A percentile compares a stretch with the other conserved stretches of the same genome.
Evolutionary conservation across 2,329 filamentous ascomycete genomes (phyloP).

Genomic region (Myotisia sp.): DNA sequence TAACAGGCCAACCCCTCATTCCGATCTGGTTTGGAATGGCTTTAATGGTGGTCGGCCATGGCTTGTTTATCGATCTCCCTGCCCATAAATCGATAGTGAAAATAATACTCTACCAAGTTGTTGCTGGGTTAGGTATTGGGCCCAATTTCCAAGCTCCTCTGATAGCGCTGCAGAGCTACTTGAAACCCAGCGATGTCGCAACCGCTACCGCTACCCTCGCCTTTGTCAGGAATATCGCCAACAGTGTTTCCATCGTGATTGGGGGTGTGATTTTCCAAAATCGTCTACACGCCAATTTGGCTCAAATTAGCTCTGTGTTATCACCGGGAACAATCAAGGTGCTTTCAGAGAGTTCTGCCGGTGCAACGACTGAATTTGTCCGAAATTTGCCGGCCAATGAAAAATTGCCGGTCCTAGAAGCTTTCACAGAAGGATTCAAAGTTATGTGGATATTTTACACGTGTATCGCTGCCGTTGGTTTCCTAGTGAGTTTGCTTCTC

Average conservation of each 20-base stretch:
- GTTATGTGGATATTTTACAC: constrained; percentile 41
- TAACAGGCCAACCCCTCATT: constrained; percentile 50
- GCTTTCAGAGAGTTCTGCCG: constrained; percentile 19
- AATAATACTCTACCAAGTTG: constrained; percentile 41
- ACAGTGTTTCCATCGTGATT: constrained; percentile 44
- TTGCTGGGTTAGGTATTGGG: constrained; percentile 45
- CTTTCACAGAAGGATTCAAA: constrained; percentile 31
- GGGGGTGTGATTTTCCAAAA: constrained; percentile 39
- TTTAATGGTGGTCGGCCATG: constrained; percentile 41
- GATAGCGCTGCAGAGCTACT: constrained; percentile 49
- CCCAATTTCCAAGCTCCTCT: constrained; percentile 50
- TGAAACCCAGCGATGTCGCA: constrained; percentile 47
- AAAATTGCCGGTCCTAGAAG: constrained; percentile 25
- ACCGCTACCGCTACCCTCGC: constrained; percentile 48
- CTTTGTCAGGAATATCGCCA: constrained; percentile 45
- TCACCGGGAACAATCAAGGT: constrained; percentile 1
- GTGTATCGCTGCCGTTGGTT: constrained; percentile 21
- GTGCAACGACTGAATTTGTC: constrained; percentile 22
- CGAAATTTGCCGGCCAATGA: constrained; percentile 21
- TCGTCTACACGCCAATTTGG: constrained; percentile 14
- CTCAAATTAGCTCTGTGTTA: constrained; percentile 3
- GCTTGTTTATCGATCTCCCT: constrained; percentile 46
- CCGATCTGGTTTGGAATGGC: constrained; percentile 33
- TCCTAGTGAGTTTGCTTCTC: constrained; percentile 29
- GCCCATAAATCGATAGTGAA: constrained; percentile 39